Base-by-base conservation (phyloP, 768 basidiomycete species). In the Agrocybe chaxingu region DNA sequence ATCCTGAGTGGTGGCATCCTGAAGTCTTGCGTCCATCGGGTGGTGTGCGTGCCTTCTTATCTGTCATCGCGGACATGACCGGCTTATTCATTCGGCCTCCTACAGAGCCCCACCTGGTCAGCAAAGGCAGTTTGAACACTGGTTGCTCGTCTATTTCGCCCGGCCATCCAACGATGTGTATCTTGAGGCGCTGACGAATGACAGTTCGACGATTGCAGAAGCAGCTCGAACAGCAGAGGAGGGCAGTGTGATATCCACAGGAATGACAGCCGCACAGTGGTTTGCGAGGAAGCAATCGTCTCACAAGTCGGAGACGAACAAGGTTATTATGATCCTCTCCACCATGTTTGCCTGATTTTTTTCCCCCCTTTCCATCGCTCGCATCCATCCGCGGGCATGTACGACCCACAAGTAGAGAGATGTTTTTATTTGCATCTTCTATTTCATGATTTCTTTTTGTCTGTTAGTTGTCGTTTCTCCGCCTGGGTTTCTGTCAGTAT, bases 71-170 rank as follows among this genome's bases (percentile, higher is more conserved):
- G 33, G 16, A 35, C 33, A 18, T 5, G 24, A 24, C 24, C 24
- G 24, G 24, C 32, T 31, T n/a, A 45, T 30, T 39, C 11, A 43
- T 30, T 10, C 40, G 30, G 1, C 32, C 19, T 10, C 42, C 30
- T 9, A 9, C 40, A 68, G 66, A 8, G 74, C 78, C 7, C 78
- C 84, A 0, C 83, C 84, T 0, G 74, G 77, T 7, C 64, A 61
- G 3, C 84, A 85, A 62, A 67, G 60, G 4, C 57, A 67, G 9
- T 62, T 70, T 43, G 75, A 76, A 37, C 69, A 82, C 5, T 84
- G 77, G 76, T 84, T 82, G 8, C 68, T 84, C 11, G 81, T 82
- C 0, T 85, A 76, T 63, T 84, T 85, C 66, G 78, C 75, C 1
- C 74, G 83, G 30, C 82, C 82, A 0, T 75, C 72, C 1, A 71